Percentiles rank a stretch among this genome's conserved stretches.
These are phyloP conservation scores for Neonectria magnoliae DNA, from an alignment of 2,329 filamentous ascomycete genomes.

Conservation along the genomic window DNA sequence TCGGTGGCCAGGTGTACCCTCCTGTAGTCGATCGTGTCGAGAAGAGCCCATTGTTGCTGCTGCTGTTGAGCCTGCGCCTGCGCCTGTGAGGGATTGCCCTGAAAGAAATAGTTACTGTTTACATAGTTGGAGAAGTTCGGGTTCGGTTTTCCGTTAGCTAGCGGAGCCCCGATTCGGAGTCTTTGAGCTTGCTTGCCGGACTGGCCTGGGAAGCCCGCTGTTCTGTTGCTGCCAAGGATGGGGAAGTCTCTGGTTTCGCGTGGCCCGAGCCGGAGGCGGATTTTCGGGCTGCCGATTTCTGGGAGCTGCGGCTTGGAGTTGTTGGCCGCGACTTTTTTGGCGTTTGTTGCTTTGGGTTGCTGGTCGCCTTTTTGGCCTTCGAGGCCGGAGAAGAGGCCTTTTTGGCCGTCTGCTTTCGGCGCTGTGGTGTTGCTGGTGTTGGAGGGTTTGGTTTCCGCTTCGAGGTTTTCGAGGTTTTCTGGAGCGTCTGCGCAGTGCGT, in stretches of 20 bases:
- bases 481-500: slow-evolving; percentile 45
- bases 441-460: slow-evolving; percentile 25
- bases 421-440: slow-evolving; percentile 31
- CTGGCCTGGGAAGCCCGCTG: slow-evolving; percentile 1
- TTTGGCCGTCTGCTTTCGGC: slow-evolving; percentile 26
- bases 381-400: slow-evolving; percentile 18
- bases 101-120: slow-evolving; percentile 26
- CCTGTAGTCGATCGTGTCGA: slow-evolving; percentile 18
- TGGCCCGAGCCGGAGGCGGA: slow-evolving; percentile 17
- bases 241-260: slow-evolving; percentile 4
- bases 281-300: slow-evolving; percentile 20
- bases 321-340: slow-evolving; percentile 30
- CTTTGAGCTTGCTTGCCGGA: slow-evolving; percentile 1
- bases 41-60: neutral
- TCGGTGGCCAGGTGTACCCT: slow-evolving; percentile 65
- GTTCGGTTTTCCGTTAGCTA: neutral
- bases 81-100: slow-evolving; percentile 6
- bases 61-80: slow-evolving; percentile 1
- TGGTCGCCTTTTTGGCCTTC: slow-evolving; percentile 21
- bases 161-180: neutral
- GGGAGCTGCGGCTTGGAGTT: slow-evolving; percentile 18
- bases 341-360: slow-evolving; percentile 39
- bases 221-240: slow-evolving; percentile 1
- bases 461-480: slow-evolving; percentile 31
- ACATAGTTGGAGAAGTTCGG: slow-evolving; percentile 28